These are phyloP conservation scores for Beauveria sp. DNA, from an alignment of 2,329 filamentous ascomycete genomes.

Conservation along the genomic window DNA sequence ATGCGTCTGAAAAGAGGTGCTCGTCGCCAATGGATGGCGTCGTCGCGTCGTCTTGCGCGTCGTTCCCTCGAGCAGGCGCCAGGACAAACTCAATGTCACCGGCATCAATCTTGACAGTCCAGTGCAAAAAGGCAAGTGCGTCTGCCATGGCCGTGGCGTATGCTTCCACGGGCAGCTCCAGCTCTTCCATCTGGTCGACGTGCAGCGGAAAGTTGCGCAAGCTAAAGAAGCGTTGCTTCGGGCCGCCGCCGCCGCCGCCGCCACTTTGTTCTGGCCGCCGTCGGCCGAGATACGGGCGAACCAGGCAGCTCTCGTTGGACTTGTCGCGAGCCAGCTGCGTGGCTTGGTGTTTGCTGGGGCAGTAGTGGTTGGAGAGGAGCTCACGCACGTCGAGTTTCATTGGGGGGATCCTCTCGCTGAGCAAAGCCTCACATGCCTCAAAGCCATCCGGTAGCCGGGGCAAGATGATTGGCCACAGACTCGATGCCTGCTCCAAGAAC, in stretches of 20 bases:
- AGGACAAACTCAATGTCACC: conserved; percentile 51
- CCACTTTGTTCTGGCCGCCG: conserved; percentile 12
- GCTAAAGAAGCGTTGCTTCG: conserved; percentile 22
- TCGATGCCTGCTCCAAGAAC: background rate
- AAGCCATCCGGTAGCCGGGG: conserved; percentile 3
- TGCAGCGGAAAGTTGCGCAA: conserved; percentile 43
- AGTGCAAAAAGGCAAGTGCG: conserved; percentile 42
- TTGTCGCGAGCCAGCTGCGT: conserved; percentile 15
- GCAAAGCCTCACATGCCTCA: conserved; percentile 19
- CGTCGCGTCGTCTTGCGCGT: background rate
- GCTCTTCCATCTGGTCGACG: conserved; percentile 39
- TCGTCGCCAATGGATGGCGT: background rate
- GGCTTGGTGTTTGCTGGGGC: background rate
- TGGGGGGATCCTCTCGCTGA: conserved; percentile 23
- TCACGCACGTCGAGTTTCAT: conserved; percentile 12
- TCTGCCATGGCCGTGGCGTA: conserved; percentile 41
- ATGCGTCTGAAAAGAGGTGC: background rate
- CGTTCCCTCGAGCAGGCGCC: conserved; percentile 15
- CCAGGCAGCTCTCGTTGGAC: conserved; percentile 37
- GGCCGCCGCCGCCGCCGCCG: background rate
- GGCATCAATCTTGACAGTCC: conserved; percentile 38
- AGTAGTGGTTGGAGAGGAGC: conserved; percentile 16
- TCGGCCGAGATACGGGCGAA: conserved; percentile 41
- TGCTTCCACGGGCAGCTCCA: conserved; percentile 24
- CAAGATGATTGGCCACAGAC: background rate